phyloP scores from a whole-genome alignment of 225 moss, liverwort and hornwort species.

The Pleurozium schreberi region DNA sequence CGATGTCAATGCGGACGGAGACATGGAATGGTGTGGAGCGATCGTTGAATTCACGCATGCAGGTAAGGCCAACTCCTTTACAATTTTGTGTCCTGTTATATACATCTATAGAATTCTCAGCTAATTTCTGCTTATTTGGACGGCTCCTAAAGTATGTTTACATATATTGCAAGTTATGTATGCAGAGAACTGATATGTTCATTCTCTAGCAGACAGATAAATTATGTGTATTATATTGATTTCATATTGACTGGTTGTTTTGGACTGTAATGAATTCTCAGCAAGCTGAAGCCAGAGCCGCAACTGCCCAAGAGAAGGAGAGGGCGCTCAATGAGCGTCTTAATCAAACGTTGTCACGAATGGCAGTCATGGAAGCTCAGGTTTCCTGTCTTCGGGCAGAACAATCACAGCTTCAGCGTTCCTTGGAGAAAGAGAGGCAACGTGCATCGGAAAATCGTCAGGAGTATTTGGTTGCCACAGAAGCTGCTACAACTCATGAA shows the following conservation, averaged over 20 bases:
- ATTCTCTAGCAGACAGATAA: background rate
- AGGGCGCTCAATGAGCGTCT: slow-evolving; percentile 74
- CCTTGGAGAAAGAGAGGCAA: slow-evolving; percentile 93
- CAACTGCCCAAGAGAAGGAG: slow-evolving; percentile 88
- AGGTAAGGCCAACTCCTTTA: slow-evolving; percentile 19
- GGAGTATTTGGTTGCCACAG: slow-evolving; percentile 78
- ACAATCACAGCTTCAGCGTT: slow-evolving; percentile 76
- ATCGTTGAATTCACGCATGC: slow-evolving; percentile 76
- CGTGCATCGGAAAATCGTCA: slow-evolving; percentile 91
- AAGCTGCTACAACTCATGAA: slow-evolving; percentile 73
- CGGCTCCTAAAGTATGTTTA: background rate
- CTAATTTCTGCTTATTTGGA: background rate
- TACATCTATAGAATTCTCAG: background rate
- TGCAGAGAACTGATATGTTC: background rate
- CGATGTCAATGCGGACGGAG: slow-evolving; percentile 72
- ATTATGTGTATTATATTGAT: background rate
- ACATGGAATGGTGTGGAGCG: slow-evolving; percentile 87
- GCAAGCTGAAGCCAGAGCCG: slow-evolving; percentile 91
- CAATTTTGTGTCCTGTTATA: background rate
- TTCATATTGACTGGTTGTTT: background rate
- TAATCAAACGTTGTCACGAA: slow-evolving; percentile 80
- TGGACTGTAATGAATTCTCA: slow-evolving; percentile 18
- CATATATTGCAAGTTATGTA: background rate
- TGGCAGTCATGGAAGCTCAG: slow-evolving; percentile 99
- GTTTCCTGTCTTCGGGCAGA: slow-evolving; percentile 86